A percentile compares a stretch with the other conserved stretches of the same genome.
Evolutionary conservation across 1,284 basidiomycete species (phyloP).

Genomic region (Leucoagaricus sp.): DNA sequence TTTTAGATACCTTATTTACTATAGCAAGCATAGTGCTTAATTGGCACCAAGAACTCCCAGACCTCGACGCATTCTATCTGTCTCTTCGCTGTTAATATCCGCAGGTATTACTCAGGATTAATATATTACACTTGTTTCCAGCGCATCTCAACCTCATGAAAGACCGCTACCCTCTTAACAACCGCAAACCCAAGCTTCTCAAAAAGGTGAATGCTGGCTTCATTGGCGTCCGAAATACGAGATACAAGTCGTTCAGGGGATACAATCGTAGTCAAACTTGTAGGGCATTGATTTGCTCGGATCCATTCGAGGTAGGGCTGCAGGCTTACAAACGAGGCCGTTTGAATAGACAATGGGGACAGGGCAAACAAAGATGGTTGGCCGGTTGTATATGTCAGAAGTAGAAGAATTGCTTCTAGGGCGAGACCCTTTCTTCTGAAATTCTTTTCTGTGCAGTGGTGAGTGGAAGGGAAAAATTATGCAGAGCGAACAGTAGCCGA

Average conservation of each 20-base stretch:
- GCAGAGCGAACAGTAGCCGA: constrained; percentile 19
- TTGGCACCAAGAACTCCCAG: no score
- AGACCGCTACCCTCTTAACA: constrained; percentile 69
- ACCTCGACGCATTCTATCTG: no score
- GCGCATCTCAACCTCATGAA: constrained; percentile 75
- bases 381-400: constrained; percentile 64
- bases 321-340: not conserved
- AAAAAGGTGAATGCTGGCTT: constrained; percentile 63
- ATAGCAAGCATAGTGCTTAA: no score
- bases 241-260: constrained; percentile 42
- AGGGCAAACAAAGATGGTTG: constrained; percentile 24
- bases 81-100: not conserved
- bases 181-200: constrained; percentile 67
- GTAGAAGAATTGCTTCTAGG: constrained; percentile 60
- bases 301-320: constrained; percentile 6
- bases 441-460: constrained; percentile 46
- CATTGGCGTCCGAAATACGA: constrained; percentile 57
- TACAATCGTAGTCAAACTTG: constrained; percentile 7
- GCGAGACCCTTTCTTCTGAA: constrained; percentile 72
- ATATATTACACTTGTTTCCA: constrained; percentile 20
- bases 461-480: not conserved
- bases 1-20: no score
- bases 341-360: not conserved
- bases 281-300: not conserved
- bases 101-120: not conserved